These are phyloP conservation scores for Choiromyces venosus DNA, from an alignment of 495 filamentous ascomycete species.

Conservation along the genomic window DNA sequence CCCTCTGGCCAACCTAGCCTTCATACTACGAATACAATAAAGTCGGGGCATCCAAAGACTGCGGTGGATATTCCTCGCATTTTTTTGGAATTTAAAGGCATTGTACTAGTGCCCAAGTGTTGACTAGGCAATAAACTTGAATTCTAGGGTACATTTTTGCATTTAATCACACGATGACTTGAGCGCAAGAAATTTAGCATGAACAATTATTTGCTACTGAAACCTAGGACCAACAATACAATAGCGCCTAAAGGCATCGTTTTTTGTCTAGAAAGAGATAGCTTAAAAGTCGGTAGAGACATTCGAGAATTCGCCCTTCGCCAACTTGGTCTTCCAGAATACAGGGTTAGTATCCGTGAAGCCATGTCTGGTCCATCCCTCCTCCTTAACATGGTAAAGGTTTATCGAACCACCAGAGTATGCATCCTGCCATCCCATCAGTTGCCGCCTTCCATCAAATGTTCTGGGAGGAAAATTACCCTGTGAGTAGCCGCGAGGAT, in stretches of 20 bases:
- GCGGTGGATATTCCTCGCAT: neutral
- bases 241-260: neutral
- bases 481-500: constrained; percentile 97
- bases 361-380: constrained; percentile 96
- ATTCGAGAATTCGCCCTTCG: constrained; percentile 97
- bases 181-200: neutral
- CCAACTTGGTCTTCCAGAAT: constrained; percentile 98
- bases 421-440: constrained; percentile 55
- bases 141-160: neutral
- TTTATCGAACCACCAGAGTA: constrained; percentile 99
- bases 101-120: neutral
- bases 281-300: constrained; percentile 68
- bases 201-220: neutral
- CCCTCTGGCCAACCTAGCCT: neutral
- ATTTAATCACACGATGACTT: neutral
- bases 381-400: constrained; percentile 96
- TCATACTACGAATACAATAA: neutral
- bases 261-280: neutral
- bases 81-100: neutral
- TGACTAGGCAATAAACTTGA: neutral
- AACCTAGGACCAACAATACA: neutral
- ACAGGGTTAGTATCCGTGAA: constrained; percentile 93
- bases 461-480: constrained; percentile 18
- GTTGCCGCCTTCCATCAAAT: neutral
- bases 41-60: neutral